These are phyloP conservation scores for Gypsophila paniculata DNA, from an alignment of 179 eudicot species.

Conservation along the genomic window DNA sequence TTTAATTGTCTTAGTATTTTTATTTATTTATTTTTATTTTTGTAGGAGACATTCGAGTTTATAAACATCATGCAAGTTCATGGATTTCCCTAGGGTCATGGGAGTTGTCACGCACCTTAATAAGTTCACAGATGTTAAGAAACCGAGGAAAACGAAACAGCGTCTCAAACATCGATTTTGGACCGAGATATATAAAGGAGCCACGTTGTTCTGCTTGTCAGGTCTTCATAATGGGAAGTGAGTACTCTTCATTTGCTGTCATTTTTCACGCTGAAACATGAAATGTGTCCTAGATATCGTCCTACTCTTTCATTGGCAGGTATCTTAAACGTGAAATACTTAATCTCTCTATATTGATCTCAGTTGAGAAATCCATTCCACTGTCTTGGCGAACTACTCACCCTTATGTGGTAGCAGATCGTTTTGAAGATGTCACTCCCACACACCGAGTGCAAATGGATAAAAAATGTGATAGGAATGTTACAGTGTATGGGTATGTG, in stretches of 20 bases:
- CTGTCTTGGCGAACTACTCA: conserved; percentile 74
- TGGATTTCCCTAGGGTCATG: conserved; percentile 87
- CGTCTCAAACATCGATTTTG: conserved; percentile 90
- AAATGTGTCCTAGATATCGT: neutral
- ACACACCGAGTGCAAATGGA: conserved; percentile 59
- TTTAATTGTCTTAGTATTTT: neutral
- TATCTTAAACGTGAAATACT: conserved; percentile 73
- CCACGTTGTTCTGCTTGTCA: conserved; percentile 81
- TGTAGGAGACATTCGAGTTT: conserved; percentile 95
- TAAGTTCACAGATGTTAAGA: conserved; percentile 82
- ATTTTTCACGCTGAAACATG: conserved; percentile 7
- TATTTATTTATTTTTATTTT: neutral
- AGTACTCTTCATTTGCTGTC: conserved; percentile 38
- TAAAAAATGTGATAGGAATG: conserved; percentile 79
- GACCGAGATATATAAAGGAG: conserved; percentile 84
- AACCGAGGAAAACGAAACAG: conserved; percentile 81
- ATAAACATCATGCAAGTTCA: conserved; percentile 84
- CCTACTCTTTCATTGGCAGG: conserved; percentile 39
- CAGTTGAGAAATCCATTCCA: conserved; percentile 83
- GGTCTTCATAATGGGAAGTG: conserved; percentile 91
- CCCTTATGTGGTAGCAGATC: conserved; percentile 86
- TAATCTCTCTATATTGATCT: conserved; percentile 87
- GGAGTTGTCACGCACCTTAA: conserved; percentile 97
- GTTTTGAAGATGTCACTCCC: conserved; percentile 91
- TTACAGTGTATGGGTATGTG: conserved; percentile 78